Conservation (phyloP, 495 filamentous ascomycete species). For the Talaromyces nanjingensis region DNA sequence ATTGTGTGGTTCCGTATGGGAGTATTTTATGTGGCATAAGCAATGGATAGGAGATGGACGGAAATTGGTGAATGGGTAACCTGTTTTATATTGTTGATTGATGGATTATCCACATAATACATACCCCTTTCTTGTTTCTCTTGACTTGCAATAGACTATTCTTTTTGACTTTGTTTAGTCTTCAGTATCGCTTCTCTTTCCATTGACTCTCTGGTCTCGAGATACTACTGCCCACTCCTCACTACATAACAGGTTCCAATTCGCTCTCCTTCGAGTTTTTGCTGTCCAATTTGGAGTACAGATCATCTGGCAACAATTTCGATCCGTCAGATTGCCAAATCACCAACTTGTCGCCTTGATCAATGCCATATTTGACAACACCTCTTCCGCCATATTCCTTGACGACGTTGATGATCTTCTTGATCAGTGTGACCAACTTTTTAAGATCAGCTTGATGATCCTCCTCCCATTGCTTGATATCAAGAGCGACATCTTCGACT, state of each 20-base stretch:
- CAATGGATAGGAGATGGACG: not conserved
- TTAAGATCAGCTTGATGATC: constrained; percentile 25
- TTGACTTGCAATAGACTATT: not conserved
- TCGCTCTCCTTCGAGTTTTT: too few relatives aligned
- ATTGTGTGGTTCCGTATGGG: not conserved
- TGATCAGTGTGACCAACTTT: constrained; percentile 27
- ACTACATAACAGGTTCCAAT: too few relatives aligned
- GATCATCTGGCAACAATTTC: not conserved
- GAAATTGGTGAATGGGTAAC: not conserved
- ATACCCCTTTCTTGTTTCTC: not conserved
- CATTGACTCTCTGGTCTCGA: too few relatives aligned
- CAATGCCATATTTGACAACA: not conserved
- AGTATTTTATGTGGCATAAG: not conserved
- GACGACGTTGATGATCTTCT: constrained; percentile 19
- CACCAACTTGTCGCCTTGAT: not conserved
- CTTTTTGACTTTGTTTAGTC: not conserved
- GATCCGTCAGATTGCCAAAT: not conserved
- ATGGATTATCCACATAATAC: not conserved
- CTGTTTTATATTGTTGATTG: constrained; percentile 6
- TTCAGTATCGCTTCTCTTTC: not conserved
- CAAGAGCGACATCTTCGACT: constrained; percentile 29
- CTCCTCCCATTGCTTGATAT: constrained; percentile 32
- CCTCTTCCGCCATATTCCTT: not conserved
- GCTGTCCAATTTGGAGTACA: not conserved
- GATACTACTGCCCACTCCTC: too few relatives aligned